A percentile compares a stretch with the other conserved stretches of the same genome.
Conservation (phyloP, 2,329 filamentous ascomycete genomes). For the Aspergillus sp. region DNA sequence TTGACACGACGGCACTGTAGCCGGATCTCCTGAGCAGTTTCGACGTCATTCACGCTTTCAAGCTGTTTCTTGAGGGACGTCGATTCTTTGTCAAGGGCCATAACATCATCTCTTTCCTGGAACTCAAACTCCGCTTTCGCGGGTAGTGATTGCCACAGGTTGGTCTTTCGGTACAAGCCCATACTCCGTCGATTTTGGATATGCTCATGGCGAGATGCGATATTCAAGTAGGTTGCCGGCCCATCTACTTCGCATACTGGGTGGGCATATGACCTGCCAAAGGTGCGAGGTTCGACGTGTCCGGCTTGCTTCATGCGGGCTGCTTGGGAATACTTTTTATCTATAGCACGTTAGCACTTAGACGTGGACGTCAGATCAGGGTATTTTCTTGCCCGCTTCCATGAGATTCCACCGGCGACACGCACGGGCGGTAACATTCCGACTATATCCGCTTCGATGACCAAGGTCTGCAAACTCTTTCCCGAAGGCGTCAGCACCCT, state of each 20-base stretch:
- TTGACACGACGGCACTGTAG: not conserved
- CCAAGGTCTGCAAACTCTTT: slow-evolving; percentile 14
- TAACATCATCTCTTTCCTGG: slow-evolving; percentile 5
- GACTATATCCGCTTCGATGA: slow-evolving; percentile 11
- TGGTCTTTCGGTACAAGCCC: slow-evolving; percentile 3
- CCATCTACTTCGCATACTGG: slow-evolving; percentile 8
- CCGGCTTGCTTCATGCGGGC: slow-evolving; percentile 13
- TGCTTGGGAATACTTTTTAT: slow-evolving; percentile 13
- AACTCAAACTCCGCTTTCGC: slow-evolving; percentile 10
- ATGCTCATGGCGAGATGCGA: slow-evolving; percentile 3
- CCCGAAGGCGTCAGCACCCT: slow-evolving; percentile 13
- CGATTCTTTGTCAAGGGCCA: slow-evolving; percentile 3
- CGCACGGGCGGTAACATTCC: slow-evolving; percentile 13
- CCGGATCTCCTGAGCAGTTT: not conserved
- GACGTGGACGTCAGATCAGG: not conserved
- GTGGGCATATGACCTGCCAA: slow-evolving; percentile 14
- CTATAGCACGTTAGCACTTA: slow-evolving; percentile 2
- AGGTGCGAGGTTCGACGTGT: slow-evolving; percentile 9
- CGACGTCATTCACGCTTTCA: not conserved
- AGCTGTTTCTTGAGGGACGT: not conserved
- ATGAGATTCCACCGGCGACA: slow-evolving; percentile 15
- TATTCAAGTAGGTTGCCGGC: slow-evolving; percentile 1
- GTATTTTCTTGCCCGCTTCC: slow-evolving; percentile 8
- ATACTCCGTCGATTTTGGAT: slow-evolving; percentile 9
- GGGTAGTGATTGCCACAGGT: slow-evolving; percentile 2